Evolutionary conservation across 257 asterid species (phyloP).

Genomic region (Nyctanthes arbortristis): DNA sequence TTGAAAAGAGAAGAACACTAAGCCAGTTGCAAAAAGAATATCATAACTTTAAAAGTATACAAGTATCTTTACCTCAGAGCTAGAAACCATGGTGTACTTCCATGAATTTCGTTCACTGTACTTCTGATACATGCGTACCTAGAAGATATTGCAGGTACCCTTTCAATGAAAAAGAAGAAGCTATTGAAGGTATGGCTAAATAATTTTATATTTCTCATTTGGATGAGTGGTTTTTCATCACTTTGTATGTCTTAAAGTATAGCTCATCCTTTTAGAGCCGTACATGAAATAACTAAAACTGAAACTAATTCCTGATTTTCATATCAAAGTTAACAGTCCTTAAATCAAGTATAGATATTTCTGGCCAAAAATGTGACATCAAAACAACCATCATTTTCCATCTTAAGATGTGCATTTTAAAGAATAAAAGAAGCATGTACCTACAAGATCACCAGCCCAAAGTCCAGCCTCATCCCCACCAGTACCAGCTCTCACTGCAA

Average conservation of each 20-base stretch:
- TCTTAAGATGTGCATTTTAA: slow-evolving; percentile 16
- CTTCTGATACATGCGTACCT: slow-evolving; percentile 91
- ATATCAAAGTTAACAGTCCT: background rate
- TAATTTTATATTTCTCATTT: slow-evolving; percentile 8
- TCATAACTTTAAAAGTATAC: slow-evolving; percentile 10
- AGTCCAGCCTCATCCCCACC: slow-evolving; percentile 99
- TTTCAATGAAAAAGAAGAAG: too few relatives aligned
- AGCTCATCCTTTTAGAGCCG: background rate
- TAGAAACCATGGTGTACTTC: slow-evolving; percentile 65
- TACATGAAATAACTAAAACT: background rate
- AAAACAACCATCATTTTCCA: background rate
- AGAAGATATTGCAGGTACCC: slow-evolving; percentile 19
- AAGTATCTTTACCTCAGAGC: slow-evolving; percentile 74
- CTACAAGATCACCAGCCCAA: slow-evolving; percentile 99
- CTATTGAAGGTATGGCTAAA: slow-evolving; percentile 19
- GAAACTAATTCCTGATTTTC: background rate
- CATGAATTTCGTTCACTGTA: slow-evolving; percentile 84
- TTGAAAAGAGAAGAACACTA: slow-evolving; percentile 33
- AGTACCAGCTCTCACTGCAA: slow-evolving; percentile 96
- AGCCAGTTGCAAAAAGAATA: slow-evolving; percentile 26
- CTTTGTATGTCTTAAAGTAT: background rate
- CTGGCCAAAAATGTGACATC: background rate
- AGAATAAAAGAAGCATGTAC: slow-evolving; percentile 66
- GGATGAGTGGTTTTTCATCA: slow-evolving; percentile 6
- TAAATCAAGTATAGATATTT: background rate